Base-by-base conservation (phyloP, 768 basidiomycete genomes). In the Russula earlei region DNA sequence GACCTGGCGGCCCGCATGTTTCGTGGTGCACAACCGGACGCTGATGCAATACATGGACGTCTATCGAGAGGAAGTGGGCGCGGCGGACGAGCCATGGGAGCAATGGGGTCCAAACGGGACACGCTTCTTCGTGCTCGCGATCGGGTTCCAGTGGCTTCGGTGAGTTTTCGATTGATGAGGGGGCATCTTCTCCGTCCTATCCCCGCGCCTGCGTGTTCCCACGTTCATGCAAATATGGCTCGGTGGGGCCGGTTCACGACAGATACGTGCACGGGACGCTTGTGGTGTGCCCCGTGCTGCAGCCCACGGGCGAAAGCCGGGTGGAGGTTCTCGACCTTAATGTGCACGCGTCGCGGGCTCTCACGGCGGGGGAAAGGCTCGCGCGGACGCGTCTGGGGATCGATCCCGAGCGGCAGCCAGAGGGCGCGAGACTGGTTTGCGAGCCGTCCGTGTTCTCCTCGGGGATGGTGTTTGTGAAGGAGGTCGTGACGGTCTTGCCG, bases 201-300 rank as follows among this genome's bases (percentile, higher is more conserved):
- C n/a, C n/a, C n/a, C n/a, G n/a, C n/a, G n/a, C n/a, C n/a, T n/a
- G n/a, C n/a, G n/a, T n/a, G n/a, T n/a, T n/a, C n/a, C n/a, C n/a
- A n/a, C n/a, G n/a, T n/a, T n/a, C n/a, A n/a, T n/a, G n/a, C n/a
- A n/a, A 24, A 9, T 10, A 1, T 20, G 5, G 22, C 12, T 29
- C 12, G 29, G 27, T n/a, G 27, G 15, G 15, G 11, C 10, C 34
- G 12, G 53, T 3, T 17, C 6, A n/a, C 27, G 29, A 31, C n/a
- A 57, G 59, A 5, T 60, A 75, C n/a, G 71, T 74, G 1, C 73
- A 77, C n/a, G 75, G 74, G 4, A 61, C 68, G 33, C 69, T 74
- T 10, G 67, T 75, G 22, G 69, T 71, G 8, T 60, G 72, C 29
- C 63, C 65, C 1, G 49, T 33, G 12, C 33, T 62, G 19, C 43